A percentile compares a stretch with the other conserved stretches of the same genome.
phyloP scores from a whole-genome alignment of 1,139 yeast species.

The Candida sp. region DNA sequence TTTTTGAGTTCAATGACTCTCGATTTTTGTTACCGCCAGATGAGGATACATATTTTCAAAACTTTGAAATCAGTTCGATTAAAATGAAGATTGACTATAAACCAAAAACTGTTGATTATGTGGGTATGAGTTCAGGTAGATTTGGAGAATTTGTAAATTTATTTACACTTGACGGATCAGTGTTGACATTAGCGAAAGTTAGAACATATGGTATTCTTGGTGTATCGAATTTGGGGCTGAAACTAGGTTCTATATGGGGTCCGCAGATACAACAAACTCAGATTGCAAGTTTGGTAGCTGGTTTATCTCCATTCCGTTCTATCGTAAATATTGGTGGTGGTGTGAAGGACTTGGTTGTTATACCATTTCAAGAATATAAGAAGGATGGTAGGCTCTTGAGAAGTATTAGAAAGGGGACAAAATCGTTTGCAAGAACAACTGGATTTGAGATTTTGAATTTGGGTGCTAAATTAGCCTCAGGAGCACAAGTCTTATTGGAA shows the following conservation, averaged over 20 bases:
- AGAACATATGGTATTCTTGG: conserved; percentile 78
- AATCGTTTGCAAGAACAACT: conserved; percentile 74
- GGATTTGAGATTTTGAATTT: conserved; percentile 77
- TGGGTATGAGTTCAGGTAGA: conserved; percentile 82
- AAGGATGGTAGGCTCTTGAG: conserved; percentile 70
- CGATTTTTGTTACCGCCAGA: conserved; percentile 57
- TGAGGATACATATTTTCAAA: conserved; percentile 68
- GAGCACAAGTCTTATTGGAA: conserved; percentile 81
- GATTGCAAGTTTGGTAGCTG: conserved; percentile 74
- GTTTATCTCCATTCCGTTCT: conserved; percentile 79
- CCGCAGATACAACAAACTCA: conserved; percentile 84
- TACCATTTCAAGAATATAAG: conserved; percentile 72
- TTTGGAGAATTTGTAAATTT: conserved; percentile 85
- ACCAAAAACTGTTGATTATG: conserved; percentile 84
- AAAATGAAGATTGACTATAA: conserved; percentile 81
- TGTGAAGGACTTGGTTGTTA: conserved; percentile 64
- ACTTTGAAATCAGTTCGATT: conserved; percentile 59
- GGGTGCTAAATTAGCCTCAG: conserved; percentile 85
- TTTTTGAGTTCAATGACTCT: conserved; percentile 74
- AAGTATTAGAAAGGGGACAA: conserved; percentile 75
- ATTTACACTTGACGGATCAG: conserved; percentile 84
- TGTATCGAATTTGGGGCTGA: conserved; percentile 51
- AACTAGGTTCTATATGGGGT: conserved; percentile 71
- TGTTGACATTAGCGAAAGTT: conserved; percentile 57
- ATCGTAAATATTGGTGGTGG: conserved; percentile 79